Evolutionary conservation across 306 rosid species (phyloP).

Genomic region (Cicer bijugum): DNA sequence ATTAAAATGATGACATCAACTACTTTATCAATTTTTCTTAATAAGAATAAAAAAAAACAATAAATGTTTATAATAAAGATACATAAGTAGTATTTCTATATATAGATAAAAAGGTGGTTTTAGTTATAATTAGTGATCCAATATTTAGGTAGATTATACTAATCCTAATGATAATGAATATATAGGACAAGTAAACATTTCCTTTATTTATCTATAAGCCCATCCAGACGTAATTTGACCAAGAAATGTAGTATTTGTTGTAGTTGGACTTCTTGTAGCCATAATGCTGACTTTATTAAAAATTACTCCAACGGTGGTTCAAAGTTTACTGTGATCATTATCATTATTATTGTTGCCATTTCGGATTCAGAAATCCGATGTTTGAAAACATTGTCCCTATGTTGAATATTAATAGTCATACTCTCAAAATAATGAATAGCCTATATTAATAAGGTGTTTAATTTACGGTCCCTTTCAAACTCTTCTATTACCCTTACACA

Average conservation of each 20-base stretch:
- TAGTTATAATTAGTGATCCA: conserved; percentile 29
- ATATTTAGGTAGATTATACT: conserved; percentile 37
- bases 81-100: background rate
- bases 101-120: conserved; percentile 26
- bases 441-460: conserved; percentile 7
- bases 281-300: conserved; percentile 27
- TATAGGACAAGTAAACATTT: conserved; percentile 13
- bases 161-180: conserved; percentile 45
- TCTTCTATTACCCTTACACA: background rate
- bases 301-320: conserved; percentile 11
- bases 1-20: too few species aligned
- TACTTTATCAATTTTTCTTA: too few species aligned
- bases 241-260: conserved; percentile 31
- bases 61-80: too few species aligned
- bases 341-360: conserved; percentile 16
- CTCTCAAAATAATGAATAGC: background rate
- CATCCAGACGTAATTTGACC: conserved; percentile 38
- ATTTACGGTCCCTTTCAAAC: conserved; percentile 5
- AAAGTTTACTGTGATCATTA: conserved; percentile 16
- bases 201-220: conserved; percentile 29
- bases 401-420: conserved; percentile 37
- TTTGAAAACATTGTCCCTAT: conserved; percentile 41
- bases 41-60: too few species aligned
- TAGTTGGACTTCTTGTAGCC: conserved; percentile 26
- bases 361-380: conserved; percentile 41